Evolutionary conservation across 2,329 filamentous ascomycete genomes (phyloP), one percentile per base, ranked within the genome.

Genomic region (Leptographium wingfieldii): DNA sequence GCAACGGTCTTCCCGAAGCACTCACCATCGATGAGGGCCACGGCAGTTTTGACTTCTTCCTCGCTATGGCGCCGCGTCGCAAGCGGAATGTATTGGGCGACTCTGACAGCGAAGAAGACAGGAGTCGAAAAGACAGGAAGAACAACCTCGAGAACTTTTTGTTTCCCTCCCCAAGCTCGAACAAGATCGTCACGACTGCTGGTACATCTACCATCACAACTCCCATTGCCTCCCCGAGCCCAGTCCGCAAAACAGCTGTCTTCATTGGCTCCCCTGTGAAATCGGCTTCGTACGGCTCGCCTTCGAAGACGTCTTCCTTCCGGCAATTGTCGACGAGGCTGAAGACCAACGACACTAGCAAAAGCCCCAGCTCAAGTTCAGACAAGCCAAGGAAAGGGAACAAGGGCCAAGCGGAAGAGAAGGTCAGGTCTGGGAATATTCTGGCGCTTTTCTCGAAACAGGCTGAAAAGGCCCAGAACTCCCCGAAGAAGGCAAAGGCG

Each of bases 371-470:
- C 61, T 69, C 71, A 19, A 81, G 78, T 62, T 78, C 80, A 0
- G 71, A 76, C 60, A 77, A 77, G 65, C 72, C 67, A 61, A 46
- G 59, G 10, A 58, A 40, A 14, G 43, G 56, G 16, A 64, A 64
- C 52, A 71, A 66, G 72, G 66, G 62, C 16, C 68, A 71, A 29
- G 74, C 73, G 60, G 70, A 69, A 6, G 79, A 80, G 58, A 81
- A 76, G 63, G 77, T 76, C 5, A 81, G 78, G 63, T 79, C 78
- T 7, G 81, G 76, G 3, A 79, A 86, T 65, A 73, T 86, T 16
- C 74, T 78, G 66, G 76, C 80, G 0, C 74, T 86, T 22, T 86
- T 86, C 65, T 83, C 82, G 22, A 83, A 77, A 56, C 83, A 86
- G 68, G 78, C 78, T 9, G 79, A 83, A 63, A 76, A 74, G 48